Evolutionary conservation across 768 basidiomycete species (phyloP).

Genomic region (Inosperma sp.): DNA sequence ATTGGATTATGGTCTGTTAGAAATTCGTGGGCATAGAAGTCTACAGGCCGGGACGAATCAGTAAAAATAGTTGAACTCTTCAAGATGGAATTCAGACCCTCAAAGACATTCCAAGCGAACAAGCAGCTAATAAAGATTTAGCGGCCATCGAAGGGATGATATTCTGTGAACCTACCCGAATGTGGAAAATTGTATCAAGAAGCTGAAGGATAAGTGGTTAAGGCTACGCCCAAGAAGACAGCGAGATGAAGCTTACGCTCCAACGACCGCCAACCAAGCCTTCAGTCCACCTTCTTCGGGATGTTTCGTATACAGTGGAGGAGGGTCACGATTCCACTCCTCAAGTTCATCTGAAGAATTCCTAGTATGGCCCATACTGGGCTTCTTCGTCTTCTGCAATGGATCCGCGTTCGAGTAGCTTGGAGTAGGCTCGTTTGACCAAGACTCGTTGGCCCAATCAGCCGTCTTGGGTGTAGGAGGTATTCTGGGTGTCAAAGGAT

Average conservation of each 20-base stretch:
- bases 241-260: constrained; percentile 34
- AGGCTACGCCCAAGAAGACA: background rate
- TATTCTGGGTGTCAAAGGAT: constrained; percentile 15
- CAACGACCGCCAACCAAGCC: constrained; percentile 43
- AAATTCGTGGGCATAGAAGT: constrained; percentile 39
- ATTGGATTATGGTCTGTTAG: constrained; percentile 35
- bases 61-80: constrained; percentile 14
- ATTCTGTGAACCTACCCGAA: constrained; percentile 30
- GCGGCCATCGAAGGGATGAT: background rate
- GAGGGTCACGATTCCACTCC: constrained; percentile 18
- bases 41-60: constrained; percentile 22
- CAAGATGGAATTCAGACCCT: constrained; percentile 30
- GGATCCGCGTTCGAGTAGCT: constrained; percentile 1
- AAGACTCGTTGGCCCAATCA: constrained; percentile 16
- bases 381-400: too few species aligned
- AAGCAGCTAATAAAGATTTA: constrained; percentile 17
- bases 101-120: constrained; percentile 29
- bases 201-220: constrained; percentile 22
- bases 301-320: constrained; percentile 23
- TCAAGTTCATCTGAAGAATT: constrained; percentile 9
- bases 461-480: constrained; percentile 24
- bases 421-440: background rate
- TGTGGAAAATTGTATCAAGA: constrained; percentile 42
- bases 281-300: constrained; percentile 35
- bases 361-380: constrained; percentile 5